Evolutionary conservation across 2,329 filamentous ascomycete species (phyloP), one percentile per base, ranked within the genome.

Genomic region (Podosphaera leucotricha): DNA sequence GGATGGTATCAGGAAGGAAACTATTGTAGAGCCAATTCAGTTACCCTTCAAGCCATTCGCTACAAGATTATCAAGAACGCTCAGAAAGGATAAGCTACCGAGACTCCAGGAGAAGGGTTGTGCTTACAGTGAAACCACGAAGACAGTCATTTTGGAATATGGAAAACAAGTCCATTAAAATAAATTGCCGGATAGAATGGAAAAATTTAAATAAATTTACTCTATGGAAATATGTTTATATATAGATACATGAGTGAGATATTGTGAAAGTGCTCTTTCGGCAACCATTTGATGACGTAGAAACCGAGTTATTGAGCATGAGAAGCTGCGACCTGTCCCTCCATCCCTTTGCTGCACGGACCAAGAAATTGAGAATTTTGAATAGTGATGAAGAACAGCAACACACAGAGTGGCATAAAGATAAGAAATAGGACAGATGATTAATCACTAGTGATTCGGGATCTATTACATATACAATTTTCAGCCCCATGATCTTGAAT

Each of bases 1-100:
- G 77, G 55, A 93, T 69, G 36, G 87, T 95, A 60, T 92, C 86
- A 28, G 87, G 87, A 30, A 94, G 72, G 59, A 93, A 93, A 46
- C 86, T 93, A 57, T 44, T 24, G 28, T 28, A n/a, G 20, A 30
- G 26, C n/a, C 18, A 20, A 24, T 30, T 40, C 28, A 33, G 28
- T 33, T n/a, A 33, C 15, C 15, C 28, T 33, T 33, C 28, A 33
- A 11, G 28, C 28, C 28, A 33, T 11, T 3, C 28, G 15, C 28
- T 33, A 8, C n/a, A 36, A 16, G 44, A 43, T 38, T 44, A 40
- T 44, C 35, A 35, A 28, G 13, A 46, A 38, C 41, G 45, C 33
- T 20, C 6, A 36, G 22, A 35, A 33, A 26, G 20, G 21, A 41
- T 26, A 41, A 26, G 20, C 13, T 20, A 40, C 19, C n/a, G 37